Base-by-base conservation (phyloP, 768 basidiomycete genomes). In the Filobasidium floriforme region DNA sequence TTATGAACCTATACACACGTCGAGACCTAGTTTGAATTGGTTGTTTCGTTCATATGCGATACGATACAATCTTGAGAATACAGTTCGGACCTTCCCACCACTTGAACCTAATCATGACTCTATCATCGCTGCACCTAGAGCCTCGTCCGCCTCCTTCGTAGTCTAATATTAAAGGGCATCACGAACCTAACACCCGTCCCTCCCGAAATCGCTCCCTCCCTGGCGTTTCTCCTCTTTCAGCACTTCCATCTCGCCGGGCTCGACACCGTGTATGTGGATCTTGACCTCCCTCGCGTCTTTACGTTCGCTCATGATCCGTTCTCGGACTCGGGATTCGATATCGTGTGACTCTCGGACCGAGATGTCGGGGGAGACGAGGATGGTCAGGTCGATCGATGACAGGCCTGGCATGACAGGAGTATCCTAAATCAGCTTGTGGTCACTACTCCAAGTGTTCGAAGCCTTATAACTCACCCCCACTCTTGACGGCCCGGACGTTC, bases 301-400 rank as follows among this genome's bases (percentile, higher is more conserved):
- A 79, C 52, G 77, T 76, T 41, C 79, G 78, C 41, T 60, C 73
- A 63, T 65, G 66, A 72, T 70, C 49, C 60, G 69, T 28, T 76
- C 76, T 49, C 77, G 41, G 18, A 96, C 89, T 69, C 81, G 78
- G 43, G 80, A 78, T 76, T 94, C 89, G 24, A 94, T 78, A 26
- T 77, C 73, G 57, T 83, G 83, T 1, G 85, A 82, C 22, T 87
- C 84, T 18, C 76, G 74, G 14, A 91, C 84, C 7, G 85, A 86
- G 73, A 86, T 79, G 1, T 65, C 63, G 7, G 80, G 79, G 18
- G 87, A 83, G 0, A 98, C 88, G 41, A 85, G 83, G 37, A 87
- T 89, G 5, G 83, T 84, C 60, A 97, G 80, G 78, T 97, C 90
- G 7, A 97, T 87, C 63, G 86, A 87, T 67, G 93, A 85, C 67